Base-by-base conservation (phyloP, 371 early-diverging fungal genomes). In the Syncephalastrum sp. region DNA sequence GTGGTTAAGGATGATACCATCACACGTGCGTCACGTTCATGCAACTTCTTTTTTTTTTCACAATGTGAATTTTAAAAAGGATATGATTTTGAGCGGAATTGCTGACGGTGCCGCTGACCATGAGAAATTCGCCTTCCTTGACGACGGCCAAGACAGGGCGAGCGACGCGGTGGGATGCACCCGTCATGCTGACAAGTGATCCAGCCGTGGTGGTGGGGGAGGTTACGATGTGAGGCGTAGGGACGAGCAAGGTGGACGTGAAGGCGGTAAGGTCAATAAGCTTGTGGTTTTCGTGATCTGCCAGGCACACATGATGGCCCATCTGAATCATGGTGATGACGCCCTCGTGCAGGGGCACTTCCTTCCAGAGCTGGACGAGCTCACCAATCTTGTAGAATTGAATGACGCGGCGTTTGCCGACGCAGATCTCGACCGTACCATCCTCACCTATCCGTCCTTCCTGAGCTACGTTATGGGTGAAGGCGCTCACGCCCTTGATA, bases 401-500 rank as follows among this genome's bases (percentile, higher is more conserved):
- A 42, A 88, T 72, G 4, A 64, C 69, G 25, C 89, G 71, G 49
- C 86, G 69, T 58, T 87, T 89, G 5, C 83, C 83, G 14, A 90
- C 71, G 42, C 81, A 77, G 27, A 89, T 53, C 29, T 85, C 87
- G 12, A 87, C 72, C 4, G 86, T 80, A 4, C 87, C 82, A 54
- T 83, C 77, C 48, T 75, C 72, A 23, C 87, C 88, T 42, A 78
- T 74, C 29, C 77, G 60, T 1, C 81, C 85, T 60, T 79, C 81
- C 50, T 79, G 75, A 1, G 81, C 73, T 25, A 76, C 61, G 59
- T 86, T 82, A 42, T 84, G 82, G 16, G 81, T 76, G 51, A 89
- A 86, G 46, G 87, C 82, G 8, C 85, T 81, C 1, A 90, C 82
- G 12, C 83, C 87, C 58, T 86, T 86, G 47, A 92, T 82, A 2